A percentile compares a stretch with the other conserved stretches of the same genome.
Conservation (phyloP, 2,329 filamentous ascomycete genomes). For the Zymoseptoria pseudotritici region DNA sequence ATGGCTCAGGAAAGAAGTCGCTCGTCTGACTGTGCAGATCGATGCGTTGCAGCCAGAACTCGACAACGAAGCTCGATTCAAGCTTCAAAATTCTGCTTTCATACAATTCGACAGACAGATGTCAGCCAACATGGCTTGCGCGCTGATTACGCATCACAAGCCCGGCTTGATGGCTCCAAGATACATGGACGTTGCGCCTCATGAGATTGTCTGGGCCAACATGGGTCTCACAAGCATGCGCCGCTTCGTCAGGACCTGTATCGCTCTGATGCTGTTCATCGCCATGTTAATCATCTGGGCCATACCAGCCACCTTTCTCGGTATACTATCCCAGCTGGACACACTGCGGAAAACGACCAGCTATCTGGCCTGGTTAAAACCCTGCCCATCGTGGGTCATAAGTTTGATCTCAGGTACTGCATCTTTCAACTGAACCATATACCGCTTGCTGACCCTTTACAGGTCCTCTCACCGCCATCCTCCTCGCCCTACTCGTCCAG, state of each 20-base stretch:
- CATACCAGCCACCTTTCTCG: constrained; percentile 9
- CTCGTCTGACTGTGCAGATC: constrained; percentile 9
- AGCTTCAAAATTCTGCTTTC: constrained; percentile 11
- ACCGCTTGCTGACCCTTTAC: not conserved
- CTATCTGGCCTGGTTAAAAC: constrained; percentile 5
- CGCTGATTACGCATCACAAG: constrained; percentile 7
- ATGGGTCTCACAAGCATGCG: constrained; percentile 9
- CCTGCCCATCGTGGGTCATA: constrained; percentile 6
- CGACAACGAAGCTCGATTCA: constrained; percentile 10
- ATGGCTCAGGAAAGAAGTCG: constrained; percentile 9
- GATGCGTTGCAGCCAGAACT: constrained; percentile 6
- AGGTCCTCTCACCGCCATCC: constrained; percentile 5
- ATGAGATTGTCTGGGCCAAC: constrained; percentile 12
- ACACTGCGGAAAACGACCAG: not conserved
- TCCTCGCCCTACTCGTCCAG: constrained; percentile 7
- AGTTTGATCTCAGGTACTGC: constrained; percentile 8
- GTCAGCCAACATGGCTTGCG: constrained; percentile 11
- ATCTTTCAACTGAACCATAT: not conserved
- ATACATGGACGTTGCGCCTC: constrained; percentile 11
- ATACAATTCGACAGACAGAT: constrained; percentile 13
- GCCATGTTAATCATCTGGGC: constrained; percentile 11
- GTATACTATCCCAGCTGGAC: constrained; percentile 8
- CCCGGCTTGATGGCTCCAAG: constrained; percentile 10
- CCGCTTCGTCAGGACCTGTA: constrained; percentile 5
- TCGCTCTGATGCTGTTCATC: constrained; percentile 6